A percentile compares a stretch with the other conserved stretches of the same genome.
Conservation (phyloP, 1,284 basidiomycete species). For the Sparassis latifolia region DNA sequence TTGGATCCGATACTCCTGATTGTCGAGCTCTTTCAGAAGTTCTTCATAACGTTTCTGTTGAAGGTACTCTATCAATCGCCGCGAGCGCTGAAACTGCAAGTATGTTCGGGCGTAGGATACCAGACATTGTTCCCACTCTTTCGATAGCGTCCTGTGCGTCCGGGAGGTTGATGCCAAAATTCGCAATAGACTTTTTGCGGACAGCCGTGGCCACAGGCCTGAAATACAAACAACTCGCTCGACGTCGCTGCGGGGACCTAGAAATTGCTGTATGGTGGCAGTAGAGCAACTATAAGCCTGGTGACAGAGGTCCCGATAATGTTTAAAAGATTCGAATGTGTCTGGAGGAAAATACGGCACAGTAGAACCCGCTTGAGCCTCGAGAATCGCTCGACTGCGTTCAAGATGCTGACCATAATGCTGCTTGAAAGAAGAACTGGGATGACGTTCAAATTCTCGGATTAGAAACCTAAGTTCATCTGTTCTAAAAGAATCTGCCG, state of each 20-base stretch:
- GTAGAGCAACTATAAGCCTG: neutral
- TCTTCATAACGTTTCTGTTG: slow-evolving; percentile 19
- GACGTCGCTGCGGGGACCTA: neutral
- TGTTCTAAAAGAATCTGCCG: too few species aligned
- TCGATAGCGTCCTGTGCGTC: too few species aligned
- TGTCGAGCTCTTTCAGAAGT: slow-evolving; percentile 29
- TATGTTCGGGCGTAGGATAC: slow-evolving; percentile 20
- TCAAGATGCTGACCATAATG: neutral
- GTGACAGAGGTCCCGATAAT: neutral
- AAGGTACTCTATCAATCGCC: slow-evolving; percentile 21
- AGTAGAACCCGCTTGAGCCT: neutral
- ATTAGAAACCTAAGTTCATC: too few species aligned
- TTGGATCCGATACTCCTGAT: slow-evolving; percentile 10
- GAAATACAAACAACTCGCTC: neutral
- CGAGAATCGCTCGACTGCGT: neutral
- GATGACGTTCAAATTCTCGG: too few species aligned
- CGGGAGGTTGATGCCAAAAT: neutral
- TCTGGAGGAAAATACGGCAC: neutral
- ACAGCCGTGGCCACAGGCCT: neutral
- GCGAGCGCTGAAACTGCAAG: slow-evolving; percentile 29
- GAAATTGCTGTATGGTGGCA: neutral
- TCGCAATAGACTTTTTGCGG: neutral
- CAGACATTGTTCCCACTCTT: slow-evolving; percentile 9
- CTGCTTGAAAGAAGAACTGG: too few species aligned
- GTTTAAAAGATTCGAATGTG: neutral